Percentiles rank a stretch among this genome's conserved stretches.
Evolutionary conservation across 805 yeast genomes (phyloP).

Genomic region (Yamadazyma sp.): DNA sequence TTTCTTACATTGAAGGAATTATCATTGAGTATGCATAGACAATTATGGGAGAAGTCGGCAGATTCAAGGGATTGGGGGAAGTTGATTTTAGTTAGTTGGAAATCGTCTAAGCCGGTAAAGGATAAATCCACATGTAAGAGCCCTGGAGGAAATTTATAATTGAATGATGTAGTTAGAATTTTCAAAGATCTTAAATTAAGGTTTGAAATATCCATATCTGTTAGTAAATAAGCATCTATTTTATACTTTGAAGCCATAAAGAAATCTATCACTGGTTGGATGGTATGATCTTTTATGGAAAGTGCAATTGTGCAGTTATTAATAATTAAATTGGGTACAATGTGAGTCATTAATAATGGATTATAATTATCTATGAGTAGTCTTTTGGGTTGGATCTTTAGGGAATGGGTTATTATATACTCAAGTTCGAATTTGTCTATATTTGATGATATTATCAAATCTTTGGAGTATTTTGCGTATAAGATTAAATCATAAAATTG

Average conservation of each 20-base stretch:
- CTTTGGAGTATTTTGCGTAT: constrained; percentile 4
- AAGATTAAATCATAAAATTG: constrained; percentile 1
- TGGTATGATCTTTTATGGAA: background rate
- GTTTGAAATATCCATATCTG: background rate
- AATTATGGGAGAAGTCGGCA: constrained; percentile 28
- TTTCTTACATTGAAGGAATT: constrained; percentile 14
- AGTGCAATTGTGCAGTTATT: constrained; percentile 1
- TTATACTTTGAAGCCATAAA: background rate
- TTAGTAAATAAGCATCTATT: constrained; percentile 1
- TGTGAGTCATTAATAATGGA: background rate
- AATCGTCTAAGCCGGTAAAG: constrained; percentile 23
- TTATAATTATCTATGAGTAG: constrained; percentile 6
- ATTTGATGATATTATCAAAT: background rate
- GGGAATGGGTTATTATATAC: background rate
- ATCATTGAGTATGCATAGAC: constrained; percentile 15
- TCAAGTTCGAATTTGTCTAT: background rate
- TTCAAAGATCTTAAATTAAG: constrained; percentile 2
- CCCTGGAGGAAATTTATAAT: background rate
- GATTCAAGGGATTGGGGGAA: constrained; percentile 19
- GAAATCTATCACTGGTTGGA: background rate
- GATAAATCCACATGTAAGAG: constrained; percentile 24
- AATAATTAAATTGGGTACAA: constrained; percentile 1
- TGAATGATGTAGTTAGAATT: background rate
- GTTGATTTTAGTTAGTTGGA: constrained; percentile 11
- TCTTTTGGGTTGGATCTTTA: constrained; percentile 3